Evolutionary conservation across 495 filamentous ascomycete species (phyloP).

Genomic region (Xylona heveae): DNA sequence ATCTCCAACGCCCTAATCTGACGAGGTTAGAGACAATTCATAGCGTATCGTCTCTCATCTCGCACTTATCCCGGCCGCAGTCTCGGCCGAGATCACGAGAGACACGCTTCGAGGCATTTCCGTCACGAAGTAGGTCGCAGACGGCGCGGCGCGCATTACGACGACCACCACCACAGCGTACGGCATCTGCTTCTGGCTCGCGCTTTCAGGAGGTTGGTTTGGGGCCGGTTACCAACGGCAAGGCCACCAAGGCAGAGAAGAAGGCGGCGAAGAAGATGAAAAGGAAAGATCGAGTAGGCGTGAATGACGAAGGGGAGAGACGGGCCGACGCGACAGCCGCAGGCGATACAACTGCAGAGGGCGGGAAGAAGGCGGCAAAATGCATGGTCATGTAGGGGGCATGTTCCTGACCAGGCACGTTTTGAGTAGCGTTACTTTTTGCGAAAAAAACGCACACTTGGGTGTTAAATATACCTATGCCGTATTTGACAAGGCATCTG

Average conservation of each 20-base stretch:
- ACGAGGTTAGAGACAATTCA: constrained; percentile 27
- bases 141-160: constrained; percentile 1
- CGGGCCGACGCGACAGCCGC: constrained; percentile 16
- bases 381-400: constrained; percentile 31
- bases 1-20: constrained; percentile 21
- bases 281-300: constrained; percentile 31
- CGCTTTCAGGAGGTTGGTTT: too few species aligned
- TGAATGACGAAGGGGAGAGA: constrained; percentile 17
- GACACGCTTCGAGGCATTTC: background rate
- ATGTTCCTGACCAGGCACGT: too few species aligned
- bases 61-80: constrained; percentile 4
- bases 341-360: constrained; percentile 8
- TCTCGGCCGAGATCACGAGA: constrained; percentile 1
- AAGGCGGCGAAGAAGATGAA: constrained; percentile 31
- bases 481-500: too few species aligned
- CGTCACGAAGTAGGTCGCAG: background rate
- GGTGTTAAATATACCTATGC: too few species aligned
- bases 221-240: too few species aligned
- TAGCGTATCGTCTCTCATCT: constrained; percentile 13
- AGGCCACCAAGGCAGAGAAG: constrained; percentile 24
- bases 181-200: too few species aligned
- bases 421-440: too few species aligned
- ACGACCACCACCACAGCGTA: constrained; percentile 15
- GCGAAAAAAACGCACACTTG: too few species aligned
- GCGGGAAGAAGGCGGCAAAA: constrained; percentile 21